Conservation (phyloP, 2,329 filamentous ascomycete genomes). For the Tolypocladium endophyticum region DNA sequence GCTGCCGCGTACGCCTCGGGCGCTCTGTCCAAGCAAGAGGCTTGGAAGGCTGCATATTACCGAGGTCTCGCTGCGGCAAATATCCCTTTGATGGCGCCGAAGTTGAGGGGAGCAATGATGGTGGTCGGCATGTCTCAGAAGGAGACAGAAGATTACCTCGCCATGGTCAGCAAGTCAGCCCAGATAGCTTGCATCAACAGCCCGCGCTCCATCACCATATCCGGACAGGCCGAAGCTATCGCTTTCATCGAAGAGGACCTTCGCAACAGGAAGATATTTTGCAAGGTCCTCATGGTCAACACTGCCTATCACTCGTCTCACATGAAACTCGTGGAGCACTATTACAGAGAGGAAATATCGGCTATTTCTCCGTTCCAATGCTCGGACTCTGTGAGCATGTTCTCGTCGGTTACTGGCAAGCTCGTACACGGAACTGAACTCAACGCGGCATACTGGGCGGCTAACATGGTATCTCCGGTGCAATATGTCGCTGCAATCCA, state of each 20-base stretch:
- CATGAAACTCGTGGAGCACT: slow-evolving; percentile 26
- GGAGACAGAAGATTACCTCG: slow-evolving; percentile 17
- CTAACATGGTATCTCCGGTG: slow-evolving; percentile 34
- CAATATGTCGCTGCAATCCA: slow-evolving; percentile 29
- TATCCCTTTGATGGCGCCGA: slow-evolving; percentile 14
- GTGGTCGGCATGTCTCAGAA: slow-evolving; percentile 23
- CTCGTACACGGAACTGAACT: slow-evolving; percentile 15
- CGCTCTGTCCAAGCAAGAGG: slow-evolving; percentile 22
- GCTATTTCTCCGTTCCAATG: slow-evolving; percentile 9
- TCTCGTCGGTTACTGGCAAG: slow-evolving; percentile 28
- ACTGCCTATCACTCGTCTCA: slow-evolving; percentile 35
- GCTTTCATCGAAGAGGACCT: slow-evolving; percentile 20
- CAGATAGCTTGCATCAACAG: slow-evolving; percentile 35
- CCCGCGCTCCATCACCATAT: slow-evolving; percentile 31
- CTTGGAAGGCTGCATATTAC: slow-evolving; percentile 31
- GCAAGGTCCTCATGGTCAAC: slow-evolving; percentile 23
- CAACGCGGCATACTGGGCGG: slow-evolving; percentile 30
- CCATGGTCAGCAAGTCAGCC: slow-evolving; percentile 8
- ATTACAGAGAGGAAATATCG: slow-evolving; percentile 21
- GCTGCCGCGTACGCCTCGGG: slow-evolving; percentile 31
- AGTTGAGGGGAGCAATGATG: slow-evolving; percentile 29
- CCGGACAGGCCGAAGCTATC: slow-evolving; percentile 24
- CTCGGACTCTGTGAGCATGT: slow-evolving; percentile 19
- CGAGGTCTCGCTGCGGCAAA: slow-evolving; percentile 25
- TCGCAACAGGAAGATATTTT: slow-evolving; percentile 18